These are phyloP conservation scores for Draba incana DNA, from an alignment of 345 rosid species.

Conservation along the genomic window DNA sequence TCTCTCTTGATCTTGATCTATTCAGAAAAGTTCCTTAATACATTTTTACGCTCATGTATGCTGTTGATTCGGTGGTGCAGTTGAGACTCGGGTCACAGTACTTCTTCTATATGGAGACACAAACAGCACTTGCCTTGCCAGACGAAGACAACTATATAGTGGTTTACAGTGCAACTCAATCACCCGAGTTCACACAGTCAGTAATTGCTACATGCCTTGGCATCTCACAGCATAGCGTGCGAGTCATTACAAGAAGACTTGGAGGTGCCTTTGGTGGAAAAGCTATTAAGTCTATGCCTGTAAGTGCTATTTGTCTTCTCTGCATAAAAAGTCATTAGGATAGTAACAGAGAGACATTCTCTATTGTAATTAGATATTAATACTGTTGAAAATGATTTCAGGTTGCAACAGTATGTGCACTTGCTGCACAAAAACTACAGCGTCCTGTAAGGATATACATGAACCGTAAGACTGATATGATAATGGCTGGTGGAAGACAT, in stretches of 20 bases:
- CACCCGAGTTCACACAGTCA: slow-evolving; percentile 66
- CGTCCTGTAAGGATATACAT: slow-evolving; percentile 75
- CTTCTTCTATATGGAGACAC: slow-evolving; percentile 88
- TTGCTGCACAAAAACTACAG: slow-evolving; percentile 67
- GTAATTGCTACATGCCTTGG: slow-evolving; percentile 77
- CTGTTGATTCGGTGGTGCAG: slow-evolving; percentile 40
- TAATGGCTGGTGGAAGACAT: slow-evolving; percentile 94
- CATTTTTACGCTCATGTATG: slow-evolving; percentile 17
- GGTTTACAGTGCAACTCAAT: slow-evolving; percentile 72
- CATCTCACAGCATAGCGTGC: slow-evolving; percentile 71
- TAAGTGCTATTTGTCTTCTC: slow-evolving; percentile 45
- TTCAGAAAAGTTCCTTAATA: background rate
- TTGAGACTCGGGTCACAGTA: slow-evolving; percentile 82
- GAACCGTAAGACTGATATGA: slow-evolving; percentile 82
- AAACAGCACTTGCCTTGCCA: slow-evolving; percentile 89
- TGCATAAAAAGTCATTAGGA: slow-evolving; percentile 10
- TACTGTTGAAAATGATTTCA: slow-evolving; percentile 39
- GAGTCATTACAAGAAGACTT: slow-evolving; percentile 83
- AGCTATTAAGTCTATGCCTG: slow-evolving; percentile 70
- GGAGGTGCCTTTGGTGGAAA: slow-evolving; percentile 98
- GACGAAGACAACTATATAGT: slow-evolving; percentile 82
- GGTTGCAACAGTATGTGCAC: slow-evolving; percentile 89
- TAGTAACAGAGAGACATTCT: slow-evolving; percentile 1
- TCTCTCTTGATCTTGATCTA: slow-evolving; percentile 5
- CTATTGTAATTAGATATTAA: background rate